phyloP scores from a whole-genome alignment of 768 basidiomycete genomes.

The Xerocomellus chrysenteron region DNA sequence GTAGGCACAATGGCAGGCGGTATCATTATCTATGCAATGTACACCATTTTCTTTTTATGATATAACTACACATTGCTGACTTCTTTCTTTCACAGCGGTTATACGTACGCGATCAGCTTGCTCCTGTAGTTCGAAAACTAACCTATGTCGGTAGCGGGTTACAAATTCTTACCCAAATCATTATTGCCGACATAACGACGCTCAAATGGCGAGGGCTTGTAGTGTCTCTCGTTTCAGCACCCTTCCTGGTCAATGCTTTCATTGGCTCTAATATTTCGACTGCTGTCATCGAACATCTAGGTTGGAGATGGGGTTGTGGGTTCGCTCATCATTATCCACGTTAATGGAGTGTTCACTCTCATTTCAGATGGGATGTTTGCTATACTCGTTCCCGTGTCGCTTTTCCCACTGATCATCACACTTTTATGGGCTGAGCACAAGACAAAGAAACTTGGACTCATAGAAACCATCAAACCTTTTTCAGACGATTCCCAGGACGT shows the following conservation, averaged over 20 bases:
- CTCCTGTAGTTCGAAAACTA: neutral
- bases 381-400: conserved; percentile 50
- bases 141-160: conserved; percentile 41
- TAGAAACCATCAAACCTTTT: conserved; percentile 8
- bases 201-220: conserved; percentile 57
- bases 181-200: conserved; percentile 62
- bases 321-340: conserved; percentile 10
- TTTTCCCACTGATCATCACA: conserved; percentile 52
- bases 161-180: conserved; percentile 62
- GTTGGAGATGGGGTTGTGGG: conserved; percentile 73
- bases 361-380: conserved; percentile 54
- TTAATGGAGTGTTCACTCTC: neutral
- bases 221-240: conserved; percentile 44
- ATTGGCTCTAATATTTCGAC: conserved; percentile 64
- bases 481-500: neutral
- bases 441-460: conserved; percentile 39
- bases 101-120: conserved; percentile 44
- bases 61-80: conserved; percentile 20
- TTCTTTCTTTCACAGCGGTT: conserved; percentile 44
- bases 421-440: conserved; percentile 56
- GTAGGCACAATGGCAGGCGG: conserved; percentile 50
- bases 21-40: conserved; percentile 59
- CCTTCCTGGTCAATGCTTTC: conserved; percentile 63
- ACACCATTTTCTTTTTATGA: conserved; percentile 16
- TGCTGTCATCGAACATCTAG: conserved; percentile 40